Percentiles rank a stretch among this genome's conserved stretches.
These are phyloP conservation scores for Eutrema salsugineum DNA, from an alignment of 441 rosid genomes.

Conservation along the genomic window DNA sequence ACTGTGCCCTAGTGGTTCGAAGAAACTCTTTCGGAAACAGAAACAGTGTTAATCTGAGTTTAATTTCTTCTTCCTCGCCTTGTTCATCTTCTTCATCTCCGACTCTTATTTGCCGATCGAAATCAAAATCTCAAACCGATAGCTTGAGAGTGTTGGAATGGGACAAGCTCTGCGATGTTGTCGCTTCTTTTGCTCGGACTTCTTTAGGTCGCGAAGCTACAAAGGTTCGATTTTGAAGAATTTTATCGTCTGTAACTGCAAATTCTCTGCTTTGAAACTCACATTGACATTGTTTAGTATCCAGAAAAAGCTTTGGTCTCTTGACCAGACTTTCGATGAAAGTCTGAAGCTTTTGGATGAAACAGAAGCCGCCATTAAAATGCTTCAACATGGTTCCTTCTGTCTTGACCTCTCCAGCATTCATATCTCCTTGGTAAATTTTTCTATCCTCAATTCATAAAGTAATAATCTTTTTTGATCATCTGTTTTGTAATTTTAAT, in stretches of 20 bases:
- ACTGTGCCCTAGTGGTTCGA: constrained; percentile 22
- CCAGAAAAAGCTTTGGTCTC: constrained; percentile 61
- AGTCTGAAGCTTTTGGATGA: constrained; percentile 73
- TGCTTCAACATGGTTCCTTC: constrained; percentile 70
- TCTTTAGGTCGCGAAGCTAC: constrained; percentile 72
- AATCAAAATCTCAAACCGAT: constrained; percentile 36
- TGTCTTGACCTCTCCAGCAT: constrained; percentile 57
- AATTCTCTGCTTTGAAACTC: not conserved
- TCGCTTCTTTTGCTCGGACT: constrained; percentile 75
- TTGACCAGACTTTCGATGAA: constrained; percentile 54
- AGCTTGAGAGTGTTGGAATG: constrained; percentile 79
- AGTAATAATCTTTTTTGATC: not conserved
- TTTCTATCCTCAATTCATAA: not conserved
- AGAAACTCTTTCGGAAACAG: constrained; percentile 12
- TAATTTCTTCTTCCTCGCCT: not conserved
- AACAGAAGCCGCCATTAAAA: constrained; percentile 75
- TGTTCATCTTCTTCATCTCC: constrained; percentile 3
- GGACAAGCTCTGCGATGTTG: constrained; percentile 84
- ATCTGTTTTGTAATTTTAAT: constrained; percentile 7
- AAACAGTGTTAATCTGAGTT: constrained; percentile 15
- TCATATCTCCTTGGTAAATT: constrained; percentile 46
- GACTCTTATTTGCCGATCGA: constrained; percentile 22
- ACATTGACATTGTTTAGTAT: not conserved
- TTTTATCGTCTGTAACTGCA: not conserved
- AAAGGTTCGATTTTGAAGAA: constrained; percentile 30